Base-by-base conservation (phyloP, 1,139 yeast species). In the Hemisphaericaspora xylofermentans region DNA sequence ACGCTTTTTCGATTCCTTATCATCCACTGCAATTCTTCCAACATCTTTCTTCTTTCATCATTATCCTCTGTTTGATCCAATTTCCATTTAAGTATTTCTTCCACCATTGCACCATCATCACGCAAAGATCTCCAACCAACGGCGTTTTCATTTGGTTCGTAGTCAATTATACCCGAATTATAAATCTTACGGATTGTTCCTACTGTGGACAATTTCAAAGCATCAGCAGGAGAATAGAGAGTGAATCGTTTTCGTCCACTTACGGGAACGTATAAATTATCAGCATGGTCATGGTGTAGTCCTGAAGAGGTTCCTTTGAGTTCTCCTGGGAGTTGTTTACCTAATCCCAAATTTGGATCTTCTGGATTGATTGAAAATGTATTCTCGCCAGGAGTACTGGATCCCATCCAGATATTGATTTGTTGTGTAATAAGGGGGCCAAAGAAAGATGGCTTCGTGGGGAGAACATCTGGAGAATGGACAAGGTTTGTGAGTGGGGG, bases 271-370 rank as follows among this genome's bases (percentile, higher is more conserved):
- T 84, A 84, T 31, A 84, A 62, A 52, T 84, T 84, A 54, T 84
- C 89, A 1, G 91, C 86, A 58, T 84, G 89, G 55, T 84, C 93
- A 56, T 84, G 93, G 52, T 84, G 93, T n/a, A 84, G 61, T 0
- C 93, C 93, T 0, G 89, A 81, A 0, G 88, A 82, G 0, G 81
- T 68, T 1, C 84, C 85, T 1, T 59, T 60, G 3, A 22, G 16
- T 5, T 41, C 36, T 1, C 75, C 73, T 1, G 85, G 81, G 2
- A 81, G 58, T 17, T 63, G 63, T 47, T 76, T 74, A 0, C 84
- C 86, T 2, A 80, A 57, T 27, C 65, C 62, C 1, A 52, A 38
- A 8, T 56, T 45, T 1, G 46, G 35, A 2, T 51, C 45, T 6
- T 61, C 17, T 13, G 28, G 33, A 22, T 46, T 41, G 12, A 39